These are phyloP conservation scores for Xylariaceae sp. DNA, from an alignment of 2,329 filamentous ascomycete species.

Conservation along the genomic window DNA sequence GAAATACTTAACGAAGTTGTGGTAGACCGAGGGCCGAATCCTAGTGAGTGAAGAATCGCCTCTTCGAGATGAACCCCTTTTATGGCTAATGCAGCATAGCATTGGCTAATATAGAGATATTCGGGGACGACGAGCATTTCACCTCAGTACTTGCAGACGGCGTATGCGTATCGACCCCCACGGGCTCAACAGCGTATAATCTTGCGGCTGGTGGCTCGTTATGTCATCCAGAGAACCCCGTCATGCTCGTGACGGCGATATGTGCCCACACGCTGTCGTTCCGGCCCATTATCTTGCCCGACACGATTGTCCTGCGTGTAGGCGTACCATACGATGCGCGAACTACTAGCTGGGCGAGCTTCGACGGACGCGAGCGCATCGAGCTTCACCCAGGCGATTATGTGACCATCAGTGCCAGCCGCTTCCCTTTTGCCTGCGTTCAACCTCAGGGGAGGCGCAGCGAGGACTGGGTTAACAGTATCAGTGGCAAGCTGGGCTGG, in stretches of 20 bases:
- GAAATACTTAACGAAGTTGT: slow-evolving; percentile 98
- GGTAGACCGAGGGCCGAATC: slow-evolving; percentile 86
- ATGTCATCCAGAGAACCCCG: slow-evolving; percentile 92
- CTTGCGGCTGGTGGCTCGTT: slow-evolving; percentile 91
- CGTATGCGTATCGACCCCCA: slow-evolving; percentile 88
- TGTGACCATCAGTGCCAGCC: slow-evolving; percentile 73
- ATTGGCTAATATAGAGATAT: slow-evolving; percentile 87
- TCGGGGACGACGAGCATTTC: slow-evolving; percentile 92
- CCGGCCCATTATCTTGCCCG: slow-evolving; percentile 90
- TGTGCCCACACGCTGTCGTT: slow-evolving; percentile 94
- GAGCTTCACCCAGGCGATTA: slow-evolving; percentile 76
- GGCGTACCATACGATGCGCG: slow-evolving; percentile 93
- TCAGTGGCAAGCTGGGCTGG: slow-evolving; percentile 73
- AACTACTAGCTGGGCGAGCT: slow-evolving; percentile 92
- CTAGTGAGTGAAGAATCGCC: slow-evolving; percentile 55
- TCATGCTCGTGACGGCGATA: slow-evolving; percentile 90
- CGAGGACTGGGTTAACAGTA: slow-evolving; percentile 79
- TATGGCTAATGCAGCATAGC: slow-evolving; percentile 42
- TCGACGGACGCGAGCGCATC: slow-evolving; percentile 86
- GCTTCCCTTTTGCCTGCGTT: slow-evolving; percentile 75
- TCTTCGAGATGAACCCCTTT: neutral
- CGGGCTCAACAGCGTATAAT: slow-evolving; percentile 92
- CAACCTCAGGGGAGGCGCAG: slow-evolving; percentile 61
- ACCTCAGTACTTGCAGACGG: slow-evolving; percentile 91
- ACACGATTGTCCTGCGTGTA: slow-evolving; percentile 87